These are phyloP conservation scores for Plasmodium cynomolgi DNA, from an alignment of 169 alveolate species.

Conservation along the genomic window DNA sequence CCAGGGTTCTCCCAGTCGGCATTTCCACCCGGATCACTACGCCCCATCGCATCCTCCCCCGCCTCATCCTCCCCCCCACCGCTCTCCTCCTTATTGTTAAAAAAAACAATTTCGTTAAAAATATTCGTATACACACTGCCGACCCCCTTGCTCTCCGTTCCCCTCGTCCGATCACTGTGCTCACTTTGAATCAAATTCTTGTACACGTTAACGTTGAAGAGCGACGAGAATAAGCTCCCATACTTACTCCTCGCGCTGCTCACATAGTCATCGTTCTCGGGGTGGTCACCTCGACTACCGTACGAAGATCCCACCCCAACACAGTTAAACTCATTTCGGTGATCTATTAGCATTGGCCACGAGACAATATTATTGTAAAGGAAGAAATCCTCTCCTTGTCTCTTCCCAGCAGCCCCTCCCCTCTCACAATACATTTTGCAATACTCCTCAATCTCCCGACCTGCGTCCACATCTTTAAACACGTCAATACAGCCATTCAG, in stretches of 20 bases:
- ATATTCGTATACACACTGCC: slow-evolving; percentile 22
- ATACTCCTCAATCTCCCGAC: slow-evolving; percentile 47
- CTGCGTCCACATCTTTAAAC: slow-evolving; percentile 42
- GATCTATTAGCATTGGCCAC: slow-evolving; percentile 70
- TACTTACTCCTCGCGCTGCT: slow-evolving; percentile 2
- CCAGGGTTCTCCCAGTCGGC: not conserved
- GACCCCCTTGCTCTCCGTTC: not conserved
- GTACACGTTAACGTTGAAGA: slow-evolving; percentile 33
- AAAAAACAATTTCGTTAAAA: slow-evolving; percentile 59
- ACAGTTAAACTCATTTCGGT: slow-evolving; percentile 12
- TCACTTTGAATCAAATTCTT: slow-evolving; percentile 23
- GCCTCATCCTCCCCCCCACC: not conserved
- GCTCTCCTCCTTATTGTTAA: slow-evolving; percentile 8
- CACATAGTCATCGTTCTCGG: not conserved
- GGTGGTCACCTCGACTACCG: not conserved
- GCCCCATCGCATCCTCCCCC: not conserved
- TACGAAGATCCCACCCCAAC: not conserved
- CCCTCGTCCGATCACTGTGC: not conserved
- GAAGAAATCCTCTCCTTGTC: not conserved
- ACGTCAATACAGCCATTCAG: slow-evolving; percentile 33
- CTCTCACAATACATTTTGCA: not conserved
- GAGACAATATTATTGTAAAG: slow-evolving; percentile 56
- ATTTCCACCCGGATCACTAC: not conserved
- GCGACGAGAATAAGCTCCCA: slow-evolving; percentile 1
- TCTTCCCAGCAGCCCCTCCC: not conserved